These are phyloP conservation scores for Bimuria novae-zelandiae DNA, from an alignment of 2,329 filamentous ascomycete species.

Conservation along the genomic window DNA sequence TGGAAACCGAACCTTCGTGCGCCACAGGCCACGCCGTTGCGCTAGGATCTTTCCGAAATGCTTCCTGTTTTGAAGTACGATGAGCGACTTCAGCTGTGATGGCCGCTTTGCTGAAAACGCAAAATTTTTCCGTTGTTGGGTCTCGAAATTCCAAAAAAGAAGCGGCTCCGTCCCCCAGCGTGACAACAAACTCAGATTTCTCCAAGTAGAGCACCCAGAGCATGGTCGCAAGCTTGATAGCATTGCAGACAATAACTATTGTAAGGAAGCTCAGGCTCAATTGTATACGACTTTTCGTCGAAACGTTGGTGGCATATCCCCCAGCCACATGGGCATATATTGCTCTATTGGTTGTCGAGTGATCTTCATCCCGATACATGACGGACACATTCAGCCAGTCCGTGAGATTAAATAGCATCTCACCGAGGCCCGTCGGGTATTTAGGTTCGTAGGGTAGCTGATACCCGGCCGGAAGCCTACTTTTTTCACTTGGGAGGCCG, in stretches of 20 bases:
- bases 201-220: constrained; percentile 9
- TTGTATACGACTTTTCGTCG: constrained; percentile 14
- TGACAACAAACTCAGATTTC: constrained; percentile 16
- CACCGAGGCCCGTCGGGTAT: not conserved
- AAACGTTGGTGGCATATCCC: not conserved
- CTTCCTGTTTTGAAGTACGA: not conserved
- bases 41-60: not conserved
- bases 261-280: constrained; percentile 19
- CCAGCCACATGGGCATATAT: not conserved
- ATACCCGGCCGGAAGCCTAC: not conserved
- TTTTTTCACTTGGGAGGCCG: not conserved
- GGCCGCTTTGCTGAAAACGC: constrained; percentile 7
- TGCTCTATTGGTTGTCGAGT: not conserved
- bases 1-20: too few species aligned
- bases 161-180: constrained; percentile 20
- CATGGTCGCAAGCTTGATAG: constrained; percentile 19
- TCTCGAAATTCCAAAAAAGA: constrained; percentile 17
- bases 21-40: too few species aligned
- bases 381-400: not conserved
- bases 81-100: not conserved
- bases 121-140: constrained; percentile 2
- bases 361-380: not conserved
- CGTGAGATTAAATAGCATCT: not conserved
- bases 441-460: not conserved
- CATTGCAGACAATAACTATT: constrained; percentile 21